Evolutionary conservation across 2,329 filamentous ascomycete species (phyloP).

Genomic region (Fusarium setosum): DNA sequence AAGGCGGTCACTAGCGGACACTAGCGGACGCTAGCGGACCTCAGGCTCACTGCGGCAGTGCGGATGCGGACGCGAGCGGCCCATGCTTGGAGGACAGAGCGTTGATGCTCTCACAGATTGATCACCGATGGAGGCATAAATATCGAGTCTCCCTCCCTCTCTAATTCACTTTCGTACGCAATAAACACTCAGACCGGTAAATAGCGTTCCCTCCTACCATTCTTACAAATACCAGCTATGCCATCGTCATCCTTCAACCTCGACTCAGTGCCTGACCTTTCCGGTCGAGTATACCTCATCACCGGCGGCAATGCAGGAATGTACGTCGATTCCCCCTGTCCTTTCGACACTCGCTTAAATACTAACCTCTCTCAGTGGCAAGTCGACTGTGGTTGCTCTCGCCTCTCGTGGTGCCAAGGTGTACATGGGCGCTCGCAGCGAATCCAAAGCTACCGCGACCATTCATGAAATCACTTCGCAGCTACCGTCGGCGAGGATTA

Average conservation of each 20-base stretch:
- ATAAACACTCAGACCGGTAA: background rate
- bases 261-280: slow-evolving; percentile 54
- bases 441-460: slow-evolving; percentile 45
- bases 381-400: slow-evolving; percentile 50
- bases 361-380: slow-evolving; percentile 40
- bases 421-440: slow-evolving; percentile 54
- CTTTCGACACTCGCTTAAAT: too few relatives aligned
- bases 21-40: slow-evolving; percentile 1
- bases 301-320: slow-evolving; percentile 59
- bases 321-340: slow-evolving; percentile 41
- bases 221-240: slow-evolving; percentile 3
- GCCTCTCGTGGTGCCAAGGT: slow-evolving; percentile 52
- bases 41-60: background rate
- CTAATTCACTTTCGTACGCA: background rate
- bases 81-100: background rate
- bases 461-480: slow-evolving; percentile 48
- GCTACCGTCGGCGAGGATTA: slow-evolving; percentile 45
- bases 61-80: background rate
- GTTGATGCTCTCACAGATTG: too few relatives aligned
- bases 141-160: background rate
- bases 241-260: slow-evolving; percentile 48
- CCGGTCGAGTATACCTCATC: slow-evolving; percentile 56
- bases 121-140: background rate
- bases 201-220: background rate
- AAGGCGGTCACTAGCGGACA: background rate